These are phyloP conservation scores for Cytospora piceae DNA, from an alignment of 2,329 filamentous ascomycete genomes.

Conservation along the genomic window DNA sequence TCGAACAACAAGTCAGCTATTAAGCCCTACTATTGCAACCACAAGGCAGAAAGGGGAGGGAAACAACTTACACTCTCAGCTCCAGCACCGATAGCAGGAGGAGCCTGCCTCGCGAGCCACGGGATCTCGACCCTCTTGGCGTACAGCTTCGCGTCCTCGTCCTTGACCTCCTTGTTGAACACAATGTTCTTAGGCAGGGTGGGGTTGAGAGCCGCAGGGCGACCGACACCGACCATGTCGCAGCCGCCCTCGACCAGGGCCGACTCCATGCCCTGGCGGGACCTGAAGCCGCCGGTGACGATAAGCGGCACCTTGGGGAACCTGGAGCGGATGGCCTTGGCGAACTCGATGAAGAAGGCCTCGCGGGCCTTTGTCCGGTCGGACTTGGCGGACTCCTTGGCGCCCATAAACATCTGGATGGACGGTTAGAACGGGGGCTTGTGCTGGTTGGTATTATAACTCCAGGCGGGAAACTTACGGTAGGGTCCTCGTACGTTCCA, in stretches of 20 bases:
- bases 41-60: background rate
- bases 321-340: constrained; percentile 51
- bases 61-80: constrained; percentile 33
- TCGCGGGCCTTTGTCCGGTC: constrained; percentile 59
- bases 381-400: constrained; percentile 35
- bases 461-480: constrained; percentile 38
- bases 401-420: constrained; percentile 42
- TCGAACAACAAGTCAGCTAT: background rate
- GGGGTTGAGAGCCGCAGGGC: constrained; percentile 46
- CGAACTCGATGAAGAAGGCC: constrained; percentile 71
- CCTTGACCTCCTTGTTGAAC: constrained; percentile 41
- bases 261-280: constrained; percentile 46
- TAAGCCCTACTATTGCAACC: background rate
- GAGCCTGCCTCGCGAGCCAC: constrained; percentile 35
- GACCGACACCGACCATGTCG: constrained; percentile 46
- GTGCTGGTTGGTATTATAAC: no score
- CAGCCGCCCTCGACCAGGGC: constrained; percentile 45
- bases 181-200: constrained; percentile 42
- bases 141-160: constrained; percentile 41
- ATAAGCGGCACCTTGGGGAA: constrained; percentile 53
- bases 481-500: constrained; percentile 60
- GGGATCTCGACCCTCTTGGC: constrained; percentile 34
- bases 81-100: constrained; percentile 33
- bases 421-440: no score
- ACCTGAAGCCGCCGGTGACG: constrained; percentile 67